Conservation (phyloP, 1,284 basidiomycete species). For the Anthracocystis panici-leucophaei region DNA sequence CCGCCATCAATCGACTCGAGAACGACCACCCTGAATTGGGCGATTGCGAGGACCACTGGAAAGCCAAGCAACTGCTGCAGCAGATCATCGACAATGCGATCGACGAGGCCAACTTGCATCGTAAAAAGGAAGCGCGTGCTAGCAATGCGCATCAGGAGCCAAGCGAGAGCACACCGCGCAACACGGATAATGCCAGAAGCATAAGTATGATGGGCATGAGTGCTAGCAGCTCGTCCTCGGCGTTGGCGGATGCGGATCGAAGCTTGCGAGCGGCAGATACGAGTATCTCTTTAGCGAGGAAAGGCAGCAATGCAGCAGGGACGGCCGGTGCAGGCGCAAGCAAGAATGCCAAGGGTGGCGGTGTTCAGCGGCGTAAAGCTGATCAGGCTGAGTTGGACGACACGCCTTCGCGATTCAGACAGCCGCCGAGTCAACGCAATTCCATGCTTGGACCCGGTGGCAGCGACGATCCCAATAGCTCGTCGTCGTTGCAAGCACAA, state of each 20-base stretch:
- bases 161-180: slow-evolving; percentile 29
- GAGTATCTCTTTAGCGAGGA: slow-evolving; percentile 28
- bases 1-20: slow-evolving; percentile 53
- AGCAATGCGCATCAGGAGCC: slow-evolving; percentile 37
- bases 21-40: slow-evolving; percentile 48
- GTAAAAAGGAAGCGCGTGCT: slow-evolving; percentile 45
- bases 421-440: slow-evolving; percentile 34
- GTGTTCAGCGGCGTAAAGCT: slow-evolving; percentile 35
- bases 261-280: slow-evolving; percentile 21
- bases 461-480: slow-evolving; percentile 18
- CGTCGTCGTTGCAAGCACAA: slow-evolving; percentile 42
- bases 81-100: slow-evolving; percentile 62
- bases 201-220: slow-evolving; percentile 33
- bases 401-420: slow-evolving; percentile 43
- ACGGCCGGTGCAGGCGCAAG: slow-evolving; percentile 8
- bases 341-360: slow-evolving; percentile 19
- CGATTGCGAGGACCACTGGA: slow-evolving; percentile 59
- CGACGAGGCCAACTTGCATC: slow-evolving; percentile 56
- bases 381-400: slow-evolving; percentile 51
- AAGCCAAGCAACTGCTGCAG: slow-evolving; percentile 54
- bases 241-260: slow-evolving; percentile 37
- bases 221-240: slow-evolving; percentile 36
- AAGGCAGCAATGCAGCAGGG: slow-evolving; percentile 11
- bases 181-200: slow-evolving; percentile 20
- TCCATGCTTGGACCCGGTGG: slow-evolving; percentile 33